Base-by-base conservation (phyloP, 768 basidiomycete genomes). In the Leucosporidium yakuticum region DNA sequence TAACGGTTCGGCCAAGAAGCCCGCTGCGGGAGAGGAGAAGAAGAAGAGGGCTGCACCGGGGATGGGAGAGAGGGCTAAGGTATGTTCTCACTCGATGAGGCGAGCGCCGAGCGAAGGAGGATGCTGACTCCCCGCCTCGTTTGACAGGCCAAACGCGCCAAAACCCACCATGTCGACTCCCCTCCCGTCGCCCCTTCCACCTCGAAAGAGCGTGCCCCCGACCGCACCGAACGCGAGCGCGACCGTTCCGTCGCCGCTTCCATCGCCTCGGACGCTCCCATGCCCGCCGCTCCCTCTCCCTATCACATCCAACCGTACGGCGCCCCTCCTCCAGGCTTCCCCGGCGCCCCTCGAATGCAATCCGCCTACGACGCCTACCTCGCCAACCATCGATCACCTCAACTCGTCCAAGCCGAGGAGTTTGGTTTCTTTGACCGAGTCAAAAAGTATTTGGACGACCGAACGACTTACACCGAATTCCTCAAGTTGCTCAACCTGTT, bases 371-470 rank as follows among this genome's bases (percentile, higher is more conserved):
- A 72, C 68, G 49, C 58, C 17, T 72, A 72, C 65, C 62, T 72
- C 29, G 25, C 64, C 11, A 49, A 36, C 48, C 71, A 72, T 48
- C 71, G 65, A 48, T 23, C 63, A 9, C 65, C 71, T 4, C 44
- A 70, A 7, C 69, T 75, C n/a, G 71, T 75, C 4, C 64, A 65
- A 54, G 67, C 60, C 11, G 89, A 91, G 68, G 92, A 96, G 76
- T 84, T 93, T 39, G 81, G 88, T 19, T 98, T 98, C 83, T 98
- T 98, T 76, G 96, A 98, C 76, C 86, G 90, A 51, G 90, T 92
- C 75, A 83, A 82, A 75, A 82, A 81, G 69, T 76, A 76, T 70
- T 77, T 82, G 74, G 81, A 83, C 71, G 80, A 83, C 75, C 80
- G 80, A 57, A 77, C 77, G 25, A 77, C 77, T 25, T 82, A 82